Base-by-base conservation (phyloP, 2,329 filamentous ascomycete species). In the Penicillium italicum region DNA sequence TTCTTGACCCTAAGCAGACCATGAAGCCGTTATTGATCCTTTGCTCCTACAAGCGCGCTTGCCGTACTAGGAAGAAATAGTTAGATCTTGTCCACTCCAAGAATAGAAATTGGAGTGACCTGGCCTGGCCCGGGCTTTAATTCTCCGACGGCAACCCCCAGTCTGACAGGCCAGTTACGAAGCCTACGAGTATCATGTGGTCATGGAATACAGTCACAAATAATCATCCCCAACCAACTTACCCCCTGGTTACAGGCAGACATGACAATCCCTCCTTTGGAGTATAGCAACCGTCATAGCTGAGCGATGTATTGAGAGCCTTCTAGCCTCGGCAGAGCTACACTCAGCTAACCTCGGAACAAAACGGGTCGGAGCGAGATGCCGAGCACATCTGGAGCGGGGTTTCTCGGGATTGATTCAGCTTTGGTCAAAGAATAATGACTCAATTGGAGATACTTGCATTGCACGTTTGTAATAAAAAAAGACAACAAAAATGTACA, bases 121-220 rank as follows among this genome's bases (percentile, higher is more conserved):
- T 52, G 34, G 62, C 9, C 57, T 52, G 34, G 62, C 9, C 57
- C 49, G 40, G 26, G 57, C 38, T 58, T 22, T 30, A 64, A 63
- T 64, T 62, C 50, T 60, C 61, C 62, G 58, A 57, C 42, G 34
- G 51, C 12, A 40, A 28, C 41, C 42, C 46, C 44, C 38, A 38
- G 8, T 53, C 55, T 30, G 5, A 31, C 30, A 54, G 63, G 22
- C 58, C 60, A 56, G 55, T 62, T 65, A 50, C 34, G 10, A 63
- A 64, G 51, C n/a, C 51, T 58, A 57, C 50, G 34, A 53, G 58
- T 33, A 47, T 58, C 55, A 61, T 64, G 61, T 62, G 49, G 59
- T 55, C 48, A 53, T 56, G 36, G 18, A 50, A 45, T 46, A 26
- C 18, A 49, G 42, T 55, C 36, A 44, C 44, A 53, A 38, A 36